A percentile compares a stretch with the other conserved stretches of the same genome.
Evolutionary conservation across 768 basidiomycete species (phyloP).

Genomic region (Dioszegia crocea): DNA sequence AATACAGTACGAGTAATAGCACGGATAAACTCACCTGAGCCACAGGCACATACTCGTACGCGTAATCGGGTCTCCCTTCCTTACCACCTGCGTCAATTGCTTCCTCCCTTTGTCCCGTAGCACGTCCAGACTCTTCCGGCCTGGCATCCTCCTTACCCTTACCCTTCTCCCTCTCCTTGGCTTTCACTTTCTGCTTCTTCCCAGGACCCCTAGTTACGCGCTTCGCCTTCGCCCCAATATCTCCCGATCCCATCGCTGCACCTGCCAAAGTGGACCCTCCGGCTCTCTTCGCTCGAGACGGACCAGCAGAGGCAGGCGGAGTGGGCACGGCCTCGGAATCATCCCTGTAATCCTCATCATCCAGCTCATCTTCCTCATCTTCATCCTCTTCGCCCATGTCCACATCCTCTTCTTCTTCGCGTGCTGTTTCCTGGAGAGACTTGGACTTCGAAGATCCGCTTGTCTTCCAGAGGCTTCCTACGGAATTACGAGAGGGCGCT

Average conservation of each 20-base stretch:
- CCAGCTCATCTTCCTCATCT: not conserved
- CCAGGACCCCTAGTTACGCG: not conserved
- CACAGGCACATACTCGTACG: constrained; percentile 41
- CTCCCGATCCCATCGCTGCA: not conserved
- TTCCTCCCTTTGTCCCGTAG: constrained; percentile 12
- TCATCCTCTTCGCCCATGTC: not conserved
- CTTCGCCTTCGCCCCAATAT: not conserved
- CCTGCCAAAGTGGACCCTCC: no score
- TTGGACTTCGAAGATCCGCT: not conserved
- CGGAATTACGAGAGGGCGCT: not conserved
- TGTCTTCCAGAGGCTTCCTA: not conserved
- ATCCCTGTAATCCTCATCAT: not conserved
- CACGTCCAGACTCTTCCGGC: no score
- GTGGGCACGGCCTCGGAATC: not conserved
- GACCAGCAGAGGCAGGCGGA: not conserved
- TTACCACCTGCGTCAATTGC: constrained; percentile 13
- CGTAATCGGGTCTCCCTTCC: constrained; percentile 20
- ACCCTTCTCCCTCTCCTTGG: constrained; percentile 22
- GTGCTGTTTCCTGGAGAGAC: not conserved
- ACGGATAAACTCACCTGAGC: constrained; percentile 30
- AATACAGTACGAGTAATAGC: not conserved
- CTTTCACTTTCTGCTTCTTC: constrained; percentile 4
- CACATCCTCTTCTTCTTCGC: not conserved
- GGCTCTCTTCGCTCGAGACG: not conserved
- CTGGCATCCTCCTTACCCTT: not conserved